Conservation (phyloP, 345 rosid species). For the Punica granatum region DNA sequence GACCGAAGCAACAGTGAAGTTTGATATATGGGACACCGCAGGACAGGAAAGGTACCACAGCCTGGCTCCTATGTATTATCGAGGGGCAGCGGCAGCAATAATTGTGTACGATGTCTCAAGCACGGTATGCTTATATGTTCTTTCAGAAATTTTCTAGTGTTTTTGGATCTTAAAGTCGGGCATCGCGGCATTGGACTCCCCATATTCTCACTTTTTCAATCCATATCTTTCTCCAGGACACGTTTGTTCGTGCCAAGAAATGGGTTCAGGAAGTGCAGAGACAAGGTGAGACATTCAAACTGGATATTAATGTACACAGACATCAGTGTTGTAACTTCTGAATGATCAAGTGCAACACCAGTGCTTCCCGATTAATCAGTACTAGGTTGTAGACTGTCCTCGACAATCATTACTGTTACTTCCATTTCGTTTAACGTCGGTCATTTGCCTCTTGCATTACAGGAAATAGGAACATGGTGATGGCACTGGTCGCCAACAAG, state of each 20-base stretch:
- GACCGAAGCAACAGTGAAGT: constrained; percentile 57
- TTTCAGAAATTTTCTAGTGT: neutral
- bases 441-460: neutral
- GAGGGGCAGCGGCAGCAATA: constrained; percentile 65
- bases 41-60: constrained; percentile 73
- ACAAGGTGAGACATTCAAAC: constrained; percentile 33
- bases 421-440: neutral
- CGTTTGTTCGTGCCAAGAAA: constrained; percentile 49
- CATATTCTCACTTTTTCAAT: neutral
- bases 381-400: neutral
- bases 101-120: constrained; percentile 60
- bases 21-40: constrained; percentile 78
- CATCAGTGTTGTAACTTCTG: neutral
- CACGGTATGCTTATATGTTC: constrained; percentile 24
- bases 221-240: constrained; percentile 31
- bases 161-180: neutral
- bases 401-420: neutral
- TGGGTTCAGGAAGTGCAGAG: constrained; percentile 67
- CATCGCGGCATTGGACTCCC: neutral
- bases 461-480: constrained; percentile 53
- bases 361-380: neutral
- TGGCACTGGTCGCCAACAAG: constrained; percentile 64
- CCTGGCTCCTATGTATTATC: constrained; percentile 74
- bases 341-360: neutral
- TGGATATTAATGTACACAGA: too few relatives aligned